phyloP scores from a whole-genome alignment of 2,329 filamentous ascomycete genomes.

The Helminthosporium solani region DNA sequence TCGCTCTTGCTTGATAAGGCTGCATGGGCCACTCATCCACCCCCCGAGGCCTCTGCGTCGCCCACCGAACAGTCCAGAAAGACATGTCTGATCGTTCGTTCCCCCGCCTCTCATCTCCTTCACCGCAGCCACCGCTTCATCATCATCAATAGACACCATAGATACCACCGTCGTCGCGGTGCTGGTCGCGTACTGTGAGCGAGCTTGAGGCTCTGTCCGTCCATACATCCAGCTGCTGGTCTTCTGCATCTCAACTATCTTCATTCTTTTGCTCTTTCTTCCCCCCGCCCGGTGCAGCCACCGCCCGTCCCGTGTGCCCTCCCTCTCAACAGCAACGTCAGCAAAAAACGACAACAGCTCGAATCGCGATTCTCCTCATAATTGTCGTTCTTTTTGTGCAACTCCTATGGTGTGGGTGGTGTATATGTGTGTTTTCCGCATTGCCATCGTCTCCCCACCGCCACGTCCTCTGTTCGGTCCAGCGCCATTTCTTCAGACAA shows the following conservation, averaged over 20 bases:
- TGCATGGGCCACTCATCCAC: not conserved
- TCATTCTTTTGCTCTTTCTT: conserved; percentile 8
- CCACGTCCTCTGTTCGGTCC: not conserved
- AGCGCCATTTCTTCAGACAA: conserved; percentile 21
- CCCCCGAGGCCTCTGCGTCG: not conserved
- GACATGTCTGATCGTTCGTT: not conserved
- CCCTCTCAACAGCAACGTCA: too few species aligned
- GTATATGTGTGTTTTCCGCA: conserved; percentile 3
- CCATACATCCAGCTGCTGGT: conserved; percentile 9
- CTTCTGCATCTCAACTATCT: conserved; percentile 8
- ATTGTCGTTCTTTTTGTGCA: too few species aligned
- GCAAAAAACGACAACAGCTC: too few species aligned
- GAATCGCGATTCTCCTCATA: too few species aligned
- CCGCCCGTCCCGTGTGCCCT: too few species aligned
- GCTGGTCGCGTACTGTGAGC: conserved; percentile 17
- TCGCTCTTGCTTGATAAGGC: conserved; percentile 1
- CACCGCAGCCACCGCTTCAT: not conserved
- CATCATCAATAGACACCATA: conserved; percentile 16
- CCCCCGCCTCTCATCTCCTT: not conserved
- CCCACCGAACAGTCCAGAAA: conserved; percentile 1
- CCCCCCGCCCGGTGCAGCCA: not conserved
- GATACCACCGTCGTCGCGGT: conserved; percentile 11
- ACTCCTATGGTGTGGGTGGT: too few species aligned
- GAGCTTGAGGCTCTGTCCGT: conserved; percentile 34
- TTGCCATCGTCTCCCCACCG: conserved; percentile 6